Conservation (phyloP, 805 yeast species). For the Candida sonorensis region DNA sequence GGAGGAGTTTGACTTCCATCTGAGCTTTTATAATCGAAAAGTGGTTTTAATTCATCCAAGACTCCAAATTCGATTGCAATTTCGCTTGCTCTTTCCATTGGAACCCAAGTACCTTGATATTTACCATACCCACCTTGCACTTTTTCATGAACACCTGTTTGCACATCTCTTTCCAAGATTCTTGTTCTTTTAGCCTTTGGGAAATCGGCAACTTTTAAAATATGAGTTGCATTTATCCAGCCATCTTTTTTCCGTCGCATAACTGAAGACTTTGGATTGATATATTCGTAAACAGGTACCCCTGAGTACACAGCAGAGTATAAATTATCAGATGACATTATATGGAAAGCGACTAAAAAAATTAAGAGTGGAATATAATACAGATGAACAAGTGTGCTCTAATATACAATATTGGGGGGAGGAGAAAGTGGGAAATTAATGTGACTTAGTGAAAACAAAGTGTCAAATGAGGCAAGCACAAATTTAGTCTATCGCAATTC, state of each 20-base stretch:
- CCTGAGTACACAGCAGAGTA: constrained; percentile 77
- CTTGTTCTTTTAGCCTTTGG: constrained; percentile 93
- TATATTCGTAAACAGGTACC: constrained; percentile 77
- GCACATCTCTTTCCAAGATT: constrained; percentile 89
- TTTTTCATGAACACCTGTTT: constrained; percentile 81
- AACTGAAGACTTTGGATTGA: constrained; percentile 60
- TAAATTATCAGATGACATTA: constrained; percentile 26
- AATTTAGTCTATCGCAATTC: too few species aligned
- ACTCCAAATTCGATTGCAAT: constrained; percentile 65
- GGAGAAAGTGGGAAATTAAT: not conserved
- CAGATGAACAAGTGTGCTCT: too few species aligned
- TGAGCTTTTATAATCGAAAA: constrained; percentile 53
- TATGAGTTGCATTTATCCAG: constrained; percentile 94
- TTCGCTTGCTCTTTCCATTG: constrained; percentile 63
- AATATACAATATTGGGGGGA: not conserved
- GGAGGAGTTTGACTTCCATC: constrained; percentile 50
- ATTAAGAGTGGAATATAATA: too few species aligned
- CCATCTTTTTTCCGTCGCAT: constrained; percentile 74
- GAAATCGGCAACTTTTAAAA: constrained; percentile 85
- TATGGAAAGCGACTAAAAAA: too few species aligned
- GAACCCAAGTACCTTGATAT: constrained; percentile 97
- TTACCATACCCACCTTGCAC: constrained; percentile 97
- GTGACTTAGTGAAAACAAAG: too few species aligned
- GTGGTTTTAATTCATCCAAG: constrained; percentile 50
- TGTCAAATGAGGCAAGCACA: too few species aligned